Base-by-base conservation (phyloP, 2,329 filamentous ascomycete species). In the Botrytis deweyae region DNA sequence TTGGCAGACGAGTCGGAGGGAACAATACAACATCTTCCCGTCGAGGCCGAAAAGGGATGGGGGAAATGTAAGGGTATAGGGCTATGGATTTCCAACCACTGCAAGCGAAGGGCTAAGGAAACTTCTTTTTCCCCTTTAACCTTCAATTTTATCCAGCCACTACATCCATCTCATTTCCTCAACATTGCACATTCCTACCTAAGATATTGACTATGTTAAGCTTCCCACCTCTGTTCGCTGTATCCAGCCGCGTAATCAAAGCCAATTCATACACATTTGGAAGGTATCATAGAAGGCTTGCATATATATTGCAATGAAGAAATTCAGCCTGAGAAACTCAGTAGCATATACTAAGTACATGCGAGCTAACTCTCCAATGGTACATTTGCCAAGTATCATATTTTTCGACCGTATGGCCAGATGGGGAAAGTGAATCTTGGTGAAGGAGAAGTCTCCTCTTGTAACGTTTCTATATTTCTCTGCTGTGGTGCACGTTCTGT, bases 281-380 rank as follows among this genome's bases (percentile, higher is more conserved):
- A 70, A 70, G 68, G 68, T 70, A n/a, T 70, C 40, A 44, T 20
- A 22, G 61, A 36, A 44, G 68, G 68, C 68, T 61, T 70, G 55
- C 68, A 70, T 44, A 12, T 70, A 42, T 42, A 42, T 44, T 44
- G 66, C 14, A 40, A 58, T 68, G 67, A 59, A 42, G 36, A 22
- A 42, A 33, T 44, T 29, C 40, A 61, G 40, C 38, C 25, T 59
- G 67, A 22, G 16, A 40, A 44, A 33, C 16, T 25, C 52, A 22
- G 44, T 29, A 4, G 22, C 7, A 36, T 38, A 52, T 44, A 38
- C 38, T 44, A 58, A 29, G 52, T 29, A 59, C 25, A 67, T 18
- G 33, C 33, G 8, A 67, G 20, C 42, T 46, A 49, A 7, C 2
- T n/a, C 44, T 36, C 6, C 20, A 29, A 61, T 59, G 38, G n/a